Percentiles rank a stretch among this genome's conserved stretches.
Evolutionary conservation across 352 stramenopile species (phyloP).

Genomic region (Plasmopara viticola): DNA sequence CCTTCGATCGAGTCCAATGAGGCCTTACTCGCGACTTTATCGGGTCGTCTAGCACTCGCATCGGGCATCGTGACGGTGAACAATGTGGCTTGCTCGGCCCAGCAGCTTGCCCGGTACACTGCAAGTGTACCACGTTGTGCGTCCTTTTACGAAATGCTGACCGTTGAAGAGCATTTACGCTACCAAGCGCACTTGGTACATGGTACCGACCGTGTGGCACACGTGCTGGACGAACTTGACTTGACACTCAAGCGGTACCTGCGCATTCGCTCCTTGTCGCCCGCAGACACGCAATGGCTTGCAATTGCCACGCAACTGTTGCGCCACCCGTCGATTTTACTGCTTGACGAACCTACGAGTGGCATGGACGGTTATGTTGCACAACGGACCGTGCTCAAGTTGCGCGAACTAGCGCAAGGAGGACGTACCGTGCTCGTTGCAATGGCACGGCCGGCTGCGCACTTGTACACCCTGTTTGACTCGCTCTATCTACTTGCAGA

Average conservation of each 20-base stretch:
- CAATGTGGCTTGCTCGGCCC: constrained; percentile 2
- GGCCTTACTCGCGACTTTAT: constrained; percentile 24
- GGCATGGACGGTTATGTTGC: constrained; percentile 58
- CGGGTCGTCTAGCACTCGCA: constrained; percentile 8
- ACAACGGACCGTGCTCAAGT: constrained; percentile 39
- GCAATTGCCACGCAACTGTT: constrained; percentile 80
- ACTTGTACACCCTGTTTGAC: constrained; percentile 53
- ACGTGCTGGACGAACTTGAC: constrained; percentile 27
- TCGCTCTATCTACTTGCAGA: constrained; percentile 48
- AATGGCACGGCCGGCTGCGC: constrained; percentile 81
- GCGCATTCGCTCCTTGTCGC: constrained; percentile 26
- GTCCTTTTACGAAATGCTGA: constrained; percentile 33
- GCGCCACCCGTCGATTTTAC: constrained; percentile 65
- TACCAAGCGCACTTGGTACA: constrained; percentile 24
- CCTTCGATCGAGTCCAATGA: constrained; percentile 21
- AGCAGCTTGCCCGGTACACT: constrained; percentile 8
- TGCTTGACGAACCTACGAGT: constrained; percentile 80
- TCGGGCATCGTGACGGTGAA: constrained; percentile 28
- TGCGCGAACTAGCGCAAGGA: constrained; percentile 66
- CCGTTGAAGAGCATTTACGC: constrained; percentile 27
- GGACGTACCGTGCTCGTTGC: constrained; percentile 86
- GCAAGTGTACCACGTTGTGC: constrained; percentile 20
- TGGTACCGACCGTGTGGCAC: constrained; percentile 18
- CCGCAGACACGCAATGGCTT: constrained; percentile 68
- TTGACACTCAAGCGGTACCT: constrained; percentile 19